These are phyloP conservation scores for Coniochaeta sp. DNA, from an alignment of 2,329 filamentous ascomycete species.

Conservation along the genomic window DNA sequence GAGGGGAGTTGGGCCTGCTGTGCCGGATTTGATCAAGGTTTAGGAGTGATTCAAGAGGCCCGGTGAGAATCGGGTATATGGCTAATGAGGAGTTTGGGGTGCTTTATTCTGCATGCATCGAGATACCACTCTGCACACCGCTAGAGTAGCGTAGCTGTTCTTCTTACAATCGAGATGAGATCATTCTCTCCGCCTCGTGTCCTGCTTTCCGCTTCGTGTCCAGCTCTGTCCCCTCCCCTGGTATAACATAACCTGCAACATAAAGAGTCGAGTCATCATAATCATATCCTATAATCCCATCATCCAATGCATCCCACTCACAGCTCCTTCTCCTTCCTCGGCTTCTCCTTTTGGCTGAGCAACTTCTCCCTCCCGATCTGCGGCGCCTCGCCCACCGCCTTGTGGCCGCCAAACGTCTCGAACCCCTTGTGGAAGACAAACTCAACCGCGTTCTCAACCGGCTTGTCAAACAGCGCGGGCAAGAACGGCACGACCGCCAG, in stretches of 20 bases:
- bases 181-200: background rate
- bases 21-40: slow-evolving; percentile 62
- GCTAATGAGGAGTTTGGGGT: background rate
- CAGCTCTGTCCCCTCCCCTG: background rate
- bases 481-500: slow-evolving; percentile 73
- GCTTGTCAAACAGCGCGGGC: slow-evolving; percentile 80
- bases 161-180: background rate
- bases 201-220: background rate
- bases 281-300: background rate
- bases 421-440: slow-evolving; percentile 84
- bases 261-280: slow-evolving; percentile 5
- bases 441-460: slow-evolving; percentile 86
- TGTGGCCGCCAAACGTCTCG: slow-evolving; percentile 58
- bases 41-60: slow-evolving; percentile 15
- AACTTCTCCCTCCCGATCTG: slow-evolving; percentile 44
- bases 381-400: slow-evolving; percentile 48
- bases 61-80: background rate
- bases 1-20: slow-evolving; percentile 69
- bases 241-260: background rate
- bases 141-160: slow-evolving; percentile 4
- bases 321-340: slow-evolving; percentile 37
- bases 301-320: slow-evolving; percentile 14
- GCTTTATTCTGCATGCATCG: slow-evolving; percentile 6
- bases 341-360: slow-evolving; percentile 30
- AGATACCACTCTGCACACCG: slow-evolving; percentile 4